Evolutionary conservation across 768 basidiomycete species (phyloP), one percentile per base, ranked within the genome.

Genomic region (Tubosaeta sp.): DNA sequence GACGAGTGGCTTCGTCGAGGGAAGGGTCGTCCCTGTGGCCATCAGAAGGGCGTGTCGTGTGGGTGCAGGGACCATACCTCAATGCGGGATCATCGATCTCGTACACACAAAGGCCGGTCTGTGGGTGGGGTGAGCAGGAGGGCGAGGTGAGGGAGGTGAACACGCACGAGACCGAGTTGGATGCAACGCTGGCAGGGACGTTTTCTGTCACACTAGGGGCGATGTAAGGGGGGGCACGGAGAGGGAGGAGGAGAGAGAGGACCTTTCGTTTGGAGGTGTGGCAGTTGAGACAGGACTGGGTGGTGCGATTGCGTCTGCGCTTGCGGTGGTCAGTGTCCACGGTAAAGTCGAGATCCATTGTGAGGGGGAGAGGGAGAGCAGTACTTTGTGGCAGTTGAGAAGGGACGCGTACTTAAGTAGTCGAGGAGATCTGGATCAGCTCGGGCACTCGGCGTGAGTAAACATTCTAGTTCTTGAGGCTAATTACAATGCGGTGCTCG

Each of bases 241-340:
- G 39, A 54, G 12, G 55, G 11, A 32, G 35, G 32, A 55, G 50
- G 50, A 19, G 14, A 39, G 16, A 27, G 60, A 77, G 50, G 56
- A 91, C 91, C 80, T 94, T 94, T 61, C 93, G 76, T 74, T 95
- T 95, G 49, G 92, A 93, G 42, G 91, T 93, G 72, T 95, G 93
- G 73, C 93, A 95, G 64, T 91, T 91, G 53, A 85, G 74, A 61
- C 83, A 85, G 22, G 88, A 90, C 74, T 94, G 88, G 2, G 91
- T 94, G 43, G 92, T 94, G 65, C 93, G 79, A 74, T 95, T 95
- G 64, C 93, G 81, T 66, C 92, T 85, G 62, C 91, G 79, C 68
- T 88, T 92, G 71, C 88, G 78, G 61, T 86, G 85, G 74, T 86
- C 81, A 19, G 80, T 84, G 70, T 87, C 85, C 52, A 81, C 71